Evolutionary conservation across 2,329 filamentous ascomycete species (phyloP).

Genomic region (Colletotrichum sp.): DNA sequence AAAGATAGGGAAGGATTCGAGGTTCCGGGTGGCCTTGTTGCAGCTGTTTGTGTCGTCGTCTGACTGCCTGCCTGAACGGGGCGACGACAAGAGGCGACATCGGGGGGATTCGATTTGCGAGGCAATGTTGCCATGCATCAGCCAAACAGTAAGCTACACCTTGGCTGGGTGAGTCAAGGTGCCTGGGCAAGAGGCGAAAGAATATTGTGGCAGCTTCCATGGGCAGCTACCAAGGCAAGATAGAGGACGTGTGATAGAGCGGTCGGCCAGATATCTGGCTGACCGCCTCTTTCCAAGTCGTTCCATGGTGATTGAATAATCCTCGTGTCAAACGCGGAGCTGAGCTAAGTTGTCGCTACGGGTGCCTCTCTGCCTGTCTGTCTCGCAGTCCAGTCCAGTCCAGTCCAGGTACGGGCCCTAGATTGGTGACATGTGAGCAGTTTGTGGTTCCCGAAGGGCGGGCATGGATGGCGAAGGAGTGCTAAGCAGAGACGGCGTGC

Average conservation of each 20-base stretch:
- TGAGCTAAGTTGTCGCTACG: constrained; percentile 12
- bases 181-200: background rate
- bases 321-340: background rate
- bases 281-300: constrained; percentile 14
- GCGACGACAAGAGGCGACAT: constrained; percentile 1
- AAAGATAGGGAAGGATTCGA: background rate
- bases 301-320: background rate
- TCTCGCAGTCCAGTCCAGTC: background rate
- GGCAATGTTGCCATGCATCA: background rate
- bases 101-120: background rate
- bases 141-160: background rate
- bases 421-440: constrained; percentile 19
- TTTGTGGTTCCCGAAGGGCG: constrained; percentile 6
- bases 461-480: background rate
- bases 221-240: background rate
- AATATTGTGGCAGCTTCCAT: constrained; percentile 11
- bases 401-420: background rate
- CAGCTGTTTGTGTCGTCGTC: background rate
- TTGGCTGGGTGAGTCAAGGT: background rate
- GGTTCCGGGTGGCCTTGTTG: background rate
- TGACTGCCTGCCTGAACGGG: background rate
- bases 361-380: background rate
- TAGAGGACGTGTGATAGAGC: background rate
- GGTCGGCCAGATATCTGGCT: background rate
- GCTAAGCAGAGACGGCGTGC: constrained; percentile 15